Base-by-base conservation (phyloP, 106 monocot species). In the Allium fistulosum region DNA sequence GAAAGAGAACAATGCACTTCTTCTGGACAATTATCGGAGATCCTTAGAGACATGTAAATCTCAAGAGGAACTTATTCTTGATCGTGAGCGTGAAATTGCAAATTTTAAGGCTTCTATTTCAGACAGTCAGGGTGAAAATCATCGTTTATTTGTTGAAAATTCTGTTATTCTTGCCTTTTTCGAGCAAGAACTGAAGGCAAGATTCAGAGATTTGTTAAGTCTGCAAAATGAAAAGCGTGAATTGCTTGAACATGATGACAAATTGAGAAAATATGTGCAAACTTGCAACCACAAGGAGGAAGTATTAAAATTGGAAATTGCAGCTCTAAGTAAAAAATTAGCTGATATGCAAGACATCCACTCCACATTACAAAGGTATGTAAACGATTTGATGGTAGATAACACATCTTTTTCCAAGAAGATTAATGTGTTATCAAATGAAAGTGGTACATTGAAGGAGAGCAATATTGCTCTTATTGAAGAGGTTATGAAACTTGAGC, bases 141-240 rank as follows among this genome's bases (percentile, higher is more conserved):
- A 70, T 2, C 49, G 37, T 46, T 12, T 91, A 50, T 22, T 77
- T 63, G 22, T 84, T 71, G 85, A 86, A 75, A 83, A 84, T 49
- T 83, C 85, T 59, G 77, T 88, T 62, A 77, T 81, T 51, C 53
- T 60, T 58, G 73, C 83, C 26, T 67, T 96, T 61, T 67, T 94
- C 68, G 68, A 85, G 65, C 57, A 69, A 58, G 87, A 87, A 51
- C 46, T 59, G 62, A 79, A 57, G 57, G 58, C 12, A 11, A 80
- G 53, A 62, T 60, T 15, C 1, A 69, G 76, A 13, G 85, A 91
- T 53, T 53, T 85, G 61, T 72, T 57, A 46, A 12, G 26, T 46
- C 48, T 91, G 63, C 72, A 83, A 72, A 71, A 53, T 49, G 79
- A 83, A 56, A 69, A 75, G 37, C 16, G 49, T 63, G 65, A 78